Percentiles rank a stretch among this genome's conserved stretches.
phyloP scores from a whole-genome alignment of 2,329 filamentous ascomycete species.

The Cordyceps pruinosa region DNA sequence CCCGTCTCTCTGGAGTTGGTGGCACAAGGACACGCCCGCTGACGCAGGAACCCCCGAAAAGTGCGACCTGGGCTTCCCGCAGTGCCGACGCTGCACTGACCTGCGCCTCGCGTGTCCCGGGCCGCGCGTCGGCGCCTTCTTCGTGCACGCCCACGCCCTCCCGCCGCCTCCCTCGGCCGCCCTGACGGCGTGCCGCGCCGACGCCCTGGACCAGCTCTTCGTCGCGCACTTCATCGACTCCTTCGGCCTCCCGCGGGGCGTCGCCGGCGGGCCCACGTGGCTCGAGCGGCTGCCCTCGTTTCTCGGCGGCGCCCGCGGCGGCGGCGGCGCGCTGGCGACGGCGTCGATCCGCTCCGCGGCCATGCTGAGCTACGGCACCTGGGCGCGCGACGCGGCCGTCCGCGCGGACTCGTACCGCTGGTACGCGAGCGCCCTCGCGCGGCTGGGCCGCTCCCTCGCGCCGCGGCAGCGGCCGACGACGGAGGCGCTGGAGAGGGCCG shows the following conservation, averaged over 20 bases:
- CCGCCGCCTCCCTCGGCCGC: neutral
- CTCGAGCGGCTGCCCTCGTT: constrained; percentile 3
- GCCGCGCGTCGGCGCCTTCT: constrained; percentile 2
- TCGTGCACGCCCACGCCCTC: neutral
- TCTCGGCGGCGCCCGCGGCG: neutral
- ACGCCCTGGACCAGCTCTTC: constrained; percentile 6
- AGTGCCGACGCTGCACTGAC: neutral
- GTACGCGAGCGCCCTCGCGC: constrained; percentile 3
- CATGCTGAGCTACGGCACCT: constrained; percentile 10
- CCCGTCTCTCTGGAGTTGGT: too few relatives aligned
- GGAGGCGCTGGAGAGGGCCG: neutral
- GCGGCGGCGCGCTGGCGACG: neutral
- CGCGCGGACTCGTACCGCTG: neutral
- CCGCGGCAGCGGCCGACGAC: neutral
- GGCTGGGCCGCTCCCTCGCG: neutral
- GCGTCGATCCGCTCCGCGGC: constrained; percentile 7
- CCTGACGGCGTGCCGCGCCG: neutral
- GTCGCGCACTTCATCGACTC: constrained; percentile 5
- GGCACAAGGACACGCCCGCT: too few relatives aligned
- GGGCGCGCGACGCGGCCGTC: neutral
- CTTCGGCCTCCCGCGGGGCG: neutral
- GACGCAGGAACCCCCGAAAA: neutral
- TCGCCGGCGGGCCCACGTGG: neutral
- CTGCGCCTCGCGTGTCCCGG: neutral
- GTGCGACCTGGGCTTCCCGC: constrained; percentile 9